Evolutionary conservation across 352 stramenopile species (phyloP), one percentile per base, ranked within the genome.

Genomic region (Pythium folliculosum): DNA sequence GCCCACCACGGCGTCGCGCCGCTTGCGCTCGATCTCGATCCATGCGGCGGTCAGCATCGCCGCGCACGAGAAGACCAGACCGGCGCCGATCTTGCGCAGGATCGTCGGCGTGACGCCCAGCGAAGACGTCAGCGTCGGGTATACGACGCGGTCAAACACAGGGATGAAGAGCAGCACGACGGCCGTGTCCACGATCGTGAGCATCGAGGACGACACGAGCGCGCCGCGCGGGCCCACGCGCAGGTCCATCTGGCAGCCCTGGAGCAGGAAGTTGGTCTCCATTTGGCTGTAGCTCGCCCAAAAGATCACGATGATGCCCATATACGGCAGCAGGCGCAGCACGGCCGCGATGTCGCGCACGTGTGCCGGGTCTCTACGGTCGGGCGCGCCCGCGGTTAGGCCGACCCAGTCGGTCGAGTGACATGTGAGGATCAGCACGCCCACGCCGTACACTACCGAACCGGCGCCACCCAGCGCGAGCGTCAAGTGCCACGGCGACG

Each of bases 131-230:
- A 96, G 68, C 30, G 73, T 14, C 1, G 90, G 89, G 69, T 96
- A 97, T 32, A 97, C 60, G 8, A 90, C 22, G 17, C 73, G 67
- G 68, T 97, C 91, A 52, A 96, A 95, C 17, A 97, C 69, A 7
- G 91, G 90, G 47, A 97, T 95, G 51, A 96, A 95, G 38, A 96
- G 45, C 35, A 97, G 70, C 60, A 97, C 96, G 12, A 95, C 85
- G 22, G 86, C 75, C 17, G 86, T 90, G 71, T 97, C 89, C 19
- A 97, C 78, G 5, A 94, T 82, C 45, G 84, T 91, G 23, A 97
- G 83, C 81, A 92, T 95, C 14, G 90, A 85, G 8, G 88, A 84
- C 13, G 87, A 93, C 53, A 97, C 76, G 60, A 95, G 70, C 5
- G 67, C 65, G 54, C 9, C 32, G 32, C 32, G 5, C 32, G 32